phyloP scores from a whole-genome alignment of 495 filamentous ascomycete species.

The Geoglossum glabrum region DNA sequence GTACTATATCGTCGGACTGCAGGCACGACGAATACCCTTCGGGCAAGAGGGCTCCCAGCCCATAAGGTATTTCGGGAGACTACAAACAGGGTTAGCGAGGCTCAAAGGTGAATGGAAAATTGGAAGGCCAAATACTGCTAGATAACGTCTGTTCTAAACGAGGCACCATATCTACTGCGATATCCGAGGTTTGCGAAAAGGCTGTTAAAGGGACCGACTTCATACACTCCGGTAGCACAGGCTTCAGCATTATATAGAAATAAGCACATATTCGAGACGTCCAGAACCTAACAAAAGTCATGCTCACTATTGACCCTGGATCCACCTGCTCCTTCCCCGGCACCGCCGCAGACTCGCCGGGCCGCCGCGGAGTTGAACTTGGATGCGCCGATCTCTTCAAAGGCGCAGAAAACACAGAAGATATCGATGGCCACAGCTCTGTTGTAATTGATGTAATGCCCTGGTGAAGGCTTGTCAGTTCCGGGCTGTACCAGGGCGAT shows the following conservation, averaged over 20 bases:
- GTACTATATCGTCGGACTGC: conserved; percentile 4
- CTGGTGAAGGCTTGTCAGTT: background rate
- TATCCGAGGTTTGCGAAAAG: background rate
- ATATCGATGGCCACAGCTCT: conserved; percentile 35
- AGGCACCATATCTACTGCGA: background rate
- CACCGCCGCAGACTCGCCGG: background rate
- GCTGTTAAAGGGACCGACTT: background rate
- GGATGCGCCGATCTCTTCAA: conserved; percentile 15
- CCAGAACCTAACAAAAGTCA: background rate
- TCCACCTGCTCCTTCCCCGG: background rate
- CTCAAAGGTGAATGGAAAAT: background rate
- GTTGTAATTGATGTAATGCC: conserved; percentile 13
- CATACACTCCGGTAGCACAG: conserved; percentile 1
- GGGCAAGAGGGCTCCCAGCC: background rate
- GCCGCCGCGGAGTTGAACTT: background rate
- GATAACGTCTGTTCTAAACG: background rate
- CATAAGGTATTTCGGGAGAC: background rate
- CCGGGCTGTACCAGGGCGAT: background rate
- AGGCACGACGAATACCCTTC: background rate
- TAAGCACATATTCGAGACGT: background rate
- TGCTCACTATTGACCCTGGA: background rate
- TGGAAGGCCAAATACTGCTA: background rate
- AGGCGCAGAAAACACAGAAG: conserved; percentile 24
- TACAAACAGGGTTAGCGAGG: background rate
- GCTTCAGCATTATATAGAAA: background rate